Conservation (phyloP, 2,329 filamentous ascomycete species). For the Talaromyces sp. region DNA sequence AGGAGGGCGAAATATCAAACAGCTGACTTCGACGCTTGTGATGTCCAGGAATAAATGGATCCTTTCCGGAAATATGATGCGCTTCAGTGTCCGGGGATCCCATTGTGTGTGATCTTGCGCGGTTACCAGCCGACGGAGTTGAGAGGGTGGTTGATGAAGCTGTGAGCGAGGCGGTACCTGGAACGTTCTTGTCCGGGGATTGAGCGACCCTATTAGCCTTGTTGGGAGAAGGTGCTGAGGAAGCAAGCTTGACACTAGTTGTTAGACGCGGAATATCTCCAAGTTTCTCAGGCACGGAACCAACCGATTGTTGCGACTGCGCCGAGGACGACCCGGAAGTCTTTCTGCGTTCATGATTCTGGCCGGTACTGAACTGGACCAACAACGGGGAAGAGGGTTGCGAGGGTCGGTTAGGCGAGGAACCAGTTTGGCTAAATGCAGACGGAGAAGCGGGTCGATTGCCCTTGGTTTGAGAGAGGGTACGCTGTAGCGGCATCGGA, state of each 20-base stretch:
- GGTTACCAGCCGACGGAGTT: constrained; percentile 32
- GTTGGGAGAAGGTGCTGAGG: constrained; percentile 51
- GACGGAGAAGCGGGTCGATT: constrained; percentile 86
- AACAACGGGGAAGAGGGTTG: constrained; percentile 83
- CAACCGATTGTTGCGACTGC: constrained; percentile 68
- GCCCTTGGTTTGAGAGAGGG: constrained; percentile 75
- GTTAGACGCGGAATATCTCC: constrained; percentile 65
- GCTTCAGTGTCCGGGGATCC: constrained; percentile 85
- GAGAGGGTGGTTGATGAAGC: neutral
- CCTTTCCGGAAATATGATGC: constrained; percentile 57
- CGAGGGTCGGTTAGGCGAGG: constrained; percentile 80
- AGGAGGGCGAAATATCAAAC: constrained; percentile 93
- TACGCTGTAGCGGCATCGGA: constrained; percentile 73
- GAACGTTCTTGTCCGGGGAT: constrained; percentile 57
- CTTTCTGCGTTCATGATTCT: constrained; percentile 78
- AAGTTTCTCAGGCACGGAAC: constrained; percentile 63
- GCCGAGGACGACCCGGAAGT: constrained; percentile 85
- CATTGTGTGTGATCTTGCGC: constrained; percentile 83
- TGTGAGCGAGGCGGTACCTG: constrained; percentile 49
- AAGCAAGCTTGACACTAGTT: constrained; percentile 46
- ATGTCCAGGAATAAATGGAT: constrained; percentile 60
- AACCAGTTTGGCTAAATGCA: constrained; percentile 68
- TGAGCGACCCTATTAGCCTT: constrained; percentile 36
- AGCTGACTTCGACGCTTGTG: constrained; percentile 91
- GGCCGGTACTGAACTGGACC: constrained; percentile 89